Percentiles rank a stretch among this genome's conserved stretches.
Evolutionary conservation across 106 monocot genomes (phyloP).

Genomic region (Chionographis japonica): DNA sequence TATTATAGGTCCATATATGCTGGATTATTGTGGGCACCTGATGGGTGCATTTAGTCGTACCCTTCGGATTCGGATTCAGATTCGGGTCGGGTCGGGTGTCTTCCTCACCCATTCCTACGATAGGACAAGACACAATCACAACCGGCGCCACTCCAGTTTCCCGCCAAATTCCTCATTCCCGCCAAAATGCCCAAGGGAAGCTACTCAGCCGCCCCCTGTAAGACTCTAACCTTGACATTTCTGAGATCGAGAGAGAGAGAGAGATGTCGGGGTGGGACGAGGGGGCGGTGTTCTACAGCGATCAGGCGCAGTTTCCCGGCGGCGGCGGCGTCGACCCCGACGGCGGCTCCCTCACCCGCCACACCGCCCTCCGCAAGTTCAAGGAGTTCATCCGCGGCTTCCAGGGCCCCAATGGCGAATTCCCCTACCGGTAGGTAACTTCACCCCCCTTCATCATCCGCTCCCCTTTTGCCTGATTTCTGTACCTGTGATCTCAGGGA

Average conservation of each 20-base stretch:
- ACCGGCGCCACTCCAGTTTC: conserved; percentile 4
- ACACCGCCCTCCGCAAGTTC: conserved; percentile 95
- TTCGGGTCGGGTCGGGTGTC: too few relatives aligned
- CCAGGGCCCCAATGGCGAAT: conserved; percentile 66
- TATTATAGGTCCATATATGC: too few relatives aligned
- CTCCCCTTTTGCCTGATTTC: neutral
- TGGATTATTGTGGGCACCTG: too few relatives aligned
- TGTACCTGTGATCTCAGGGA: conserved; percentile 31
- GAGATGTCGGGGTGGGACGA: conserved; percentile 98
- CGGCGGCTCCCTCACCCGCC: conserved; percentile 58
- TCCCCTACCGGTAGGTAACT: conserved; percentile 65
- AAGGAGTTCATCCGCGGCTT: conserved; percentile 97
- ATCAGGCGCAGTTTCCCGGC: conserved; percentile 93
- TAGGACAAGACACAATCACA: too few relatives aligned
- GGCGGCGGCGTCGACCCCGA: conserved; percentile 63
- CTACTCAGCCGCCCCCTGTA: too few relatives aligned
- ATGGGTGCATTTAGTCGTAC: too few relatives aligned
- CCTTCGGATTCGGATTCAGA: too few relatives aligned
- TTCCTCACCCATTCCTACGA: too few relatives aligned
- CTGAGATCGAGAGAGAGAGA: conserved; percentile 4
- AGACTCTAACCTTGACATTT: too few relatives aligned
- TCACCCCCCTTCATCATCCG: neutral
- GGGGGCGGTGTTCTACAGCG: conserved; percentile 93
- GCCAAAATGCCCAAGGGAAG: conserved; percentile 23
- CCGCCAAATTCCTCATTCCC: conserved; percentile 45